A percentile compares a stretch with the other conserved stretches of the same genome.
Conservation (phyloP, 306 rosid species). For the Cucurbita moschata region DNA sequence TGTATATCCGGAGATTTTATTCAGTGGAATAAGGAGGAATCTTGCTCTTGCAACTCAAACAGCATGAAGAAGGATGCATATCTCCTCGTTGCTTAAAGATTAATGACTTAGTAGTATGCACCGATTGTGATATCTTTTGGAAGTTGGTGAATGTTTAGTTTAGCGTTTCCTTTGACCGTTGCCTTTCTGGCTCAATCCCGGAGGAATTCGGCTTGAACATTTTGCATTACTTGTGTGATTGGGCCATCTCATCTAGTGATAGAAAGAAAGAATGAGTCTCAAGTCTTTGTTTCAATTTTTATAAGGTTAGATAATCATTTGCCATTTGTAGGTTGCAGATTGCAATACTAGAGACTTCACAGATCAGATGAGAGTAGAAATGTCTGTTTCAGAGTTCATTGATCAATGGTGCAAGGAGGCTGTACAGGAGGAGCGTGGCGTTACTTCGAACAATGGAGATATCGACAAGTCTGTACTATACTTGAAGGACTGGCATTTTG, state of each 20-base stretch:
- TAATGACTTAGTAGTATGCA: neutral
- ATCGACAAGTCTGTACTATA: constrained; percentile 33
- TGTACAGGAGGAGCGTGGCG: constrained; percentile 11
- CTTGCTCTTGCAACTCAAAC: neutral
- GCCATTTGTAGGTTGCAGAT: constrained; percentile 57
- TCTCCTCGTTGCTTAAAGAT: neutral
- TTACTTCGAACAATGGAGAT: constrained; percentile 9
- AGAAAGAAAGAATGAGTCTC: neutral
- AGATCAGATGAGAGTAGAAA: constrained; percentile 76
- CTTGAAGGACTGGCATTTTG: constrained; percentile 99
- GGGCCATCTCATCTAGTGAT: neutral
- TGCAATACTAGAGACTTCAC: constrained; percentile 64
- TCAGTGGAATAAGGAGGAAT: neutral
- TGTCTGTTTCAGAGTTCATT: constrained; percentile 54
- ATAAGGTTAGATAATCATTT: neutral
- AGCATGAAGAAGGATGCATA: neutral
- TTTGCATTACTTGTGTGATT: neutral
- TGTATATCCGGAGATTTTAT: neutral
- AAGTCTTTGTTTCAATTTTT: neutral
- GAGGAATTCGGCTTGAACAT: too few relatives aligned
- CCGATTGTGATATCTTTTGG: neutral
- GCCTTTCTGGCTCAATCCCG: too few relatives aligned
- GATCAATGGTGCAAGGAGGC: constrained; percentile 32
- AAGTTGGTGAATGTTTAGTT: neutral
- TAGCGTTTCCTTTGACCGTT: too few relatives aligned